A percentile compares a stretch with the other conserved stretches of the same genome.
Conservation (phyloP, 2,329 filamentous ascomycete species). For the Sporothrix dimorphospora region DNA sequence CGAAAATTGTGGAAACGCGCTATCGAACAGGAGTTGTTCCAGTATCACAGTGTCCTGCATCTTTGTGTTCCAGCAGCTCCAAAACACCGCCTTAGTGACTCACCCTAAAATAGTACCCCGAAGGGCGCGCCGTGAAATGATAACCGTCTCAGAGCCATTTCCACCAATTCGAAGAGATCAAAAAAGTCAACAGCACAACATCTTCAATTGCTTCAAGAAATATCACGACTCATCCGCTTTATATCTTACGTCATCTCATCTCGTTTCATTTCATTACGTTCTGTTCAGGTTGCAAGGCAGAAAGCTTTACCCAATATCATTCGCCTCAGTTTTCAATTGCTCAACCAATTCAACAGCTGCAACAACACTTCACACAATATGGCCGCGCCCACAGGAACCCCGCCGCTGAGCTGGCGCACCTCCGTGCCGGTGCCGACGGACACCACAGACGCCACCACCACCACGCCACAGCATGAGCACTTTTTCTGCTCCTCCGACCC, state of each 20-base stretch:
- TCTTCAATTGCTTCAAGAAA: neutral
- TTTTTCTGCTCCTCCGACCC: slow-evolving; percentile 66
- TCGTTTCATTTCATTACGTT: slow-evolving; percentile 1
- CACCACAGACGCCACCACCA: neutral
- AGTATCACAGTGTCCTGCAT: neutral
- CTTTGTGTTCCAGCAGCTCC: neutral
- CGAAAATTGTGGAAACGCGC: neutral
- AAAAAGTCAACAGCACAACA: neutral
- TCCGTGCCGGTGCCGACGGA: neutral
- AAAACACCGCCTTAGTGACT: slow-evolving; percentile 3
- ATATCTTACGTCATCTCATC: neutral
- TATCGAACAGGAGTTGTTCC: neutral
- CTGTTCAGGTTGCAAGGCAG: neutral
- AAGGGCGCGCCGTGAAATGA: neutral
- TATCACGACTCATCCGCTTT: neutral
- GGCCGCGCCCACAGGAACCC: neutral
- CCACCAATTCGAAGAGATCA: neutral
- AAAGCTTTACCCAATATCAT: neutral
- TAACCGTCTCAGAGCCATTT: neutral
- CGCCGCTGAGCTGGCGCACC: slow-evolving; percentile 26
- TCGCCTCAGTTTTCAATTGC: neutral
- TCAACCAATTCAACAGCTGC: neutral
- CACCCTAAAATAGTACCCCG: neutral
- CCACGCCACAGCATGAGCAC: slow-evolving; percentile 35
- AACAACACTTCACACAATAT: neutral